Conservation (phyloP, 2,329 filamentous ascomycete genomes). For the Botrytis galanthina region DNA sequence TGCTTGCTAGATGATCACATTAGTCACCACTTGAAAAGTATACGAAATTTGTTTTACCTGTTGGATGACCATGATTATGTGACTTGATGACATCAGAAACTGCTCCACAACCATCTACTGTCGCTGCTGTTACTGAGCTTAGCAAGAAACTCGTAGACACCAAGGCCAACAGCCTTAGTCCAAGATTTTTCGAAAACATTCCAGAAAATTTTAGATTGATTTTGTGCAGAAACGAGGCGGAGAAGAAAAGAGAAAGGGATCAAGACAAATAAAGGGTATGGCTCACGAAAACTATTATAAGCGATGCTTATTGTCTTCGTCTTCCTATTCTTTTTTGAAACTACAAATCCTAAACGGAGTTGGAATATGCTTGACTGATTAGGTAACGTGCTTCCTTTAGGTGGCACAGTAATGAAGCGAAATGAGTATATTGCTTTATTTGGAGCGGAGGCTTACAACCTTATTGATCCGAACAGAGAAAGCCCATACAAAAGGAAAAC, state of each 20-base stretch:
- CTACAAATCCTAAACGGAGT: neutral
- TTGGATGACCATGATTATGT: neutral
- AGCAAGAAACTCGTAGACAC: neutral
- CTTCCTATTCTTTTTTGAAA: neutral
- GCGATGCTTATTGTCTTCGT: neutral
- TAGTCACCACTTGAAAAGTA: neutral
- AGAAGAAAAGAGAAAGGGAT: neutral
- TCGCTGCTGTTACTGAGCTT: neutral
- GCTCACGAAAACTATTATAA: neutral
- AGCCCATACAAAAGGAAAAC: neutral
- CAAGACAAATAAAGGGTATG: neutral
- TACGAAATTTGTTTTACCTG: neutral
- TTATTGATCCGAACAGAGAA: neutral
- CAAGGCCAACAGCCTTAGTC: neutral
- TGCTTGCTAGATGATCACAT: neutral
- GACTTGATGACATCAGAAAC: neutral
- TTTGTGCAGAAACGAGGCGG: neutral
- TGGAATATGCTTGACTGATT: neutral
- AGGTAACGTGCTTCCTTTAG: neutral
- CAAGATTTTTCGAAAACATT: neutral
- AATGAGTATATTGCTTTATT: neutral
- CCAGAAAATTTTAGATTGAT: neutral
- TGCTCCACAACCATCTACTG: neutral
- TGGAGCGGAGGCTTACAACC: neutral
- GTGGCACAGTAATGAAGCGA: slow-evolving; percentile 11